A percentile compares a stretch with the other conserved stretches of the same genome.
These are phyloP conservation scores for Blastosporella zonata DNA, from an alignment of 1,284 basidiomycete genomes.

Conservation along the genomic window DNA sequence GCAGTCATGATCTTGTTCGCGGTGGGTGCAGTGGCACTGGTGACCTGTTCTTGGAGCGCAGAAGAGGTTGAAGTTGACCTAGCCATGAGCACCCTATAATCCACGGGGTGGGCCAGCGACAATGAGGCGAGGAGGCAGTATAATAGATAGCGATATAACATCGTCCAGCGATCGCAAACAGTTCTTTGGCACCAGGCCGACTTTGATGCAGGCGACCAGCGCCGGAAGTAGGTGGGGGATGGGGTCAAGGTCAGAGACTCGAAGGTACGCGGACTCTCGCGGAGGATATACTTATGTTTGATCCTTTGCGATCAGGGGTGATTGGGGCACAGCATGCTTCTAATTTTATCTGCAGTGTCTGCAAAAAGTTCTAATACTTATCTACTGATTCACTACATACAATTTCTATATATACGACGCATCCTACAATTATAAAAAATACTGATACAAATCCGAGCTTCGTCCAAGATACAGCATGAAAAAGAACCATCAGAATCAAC, in stretches of 20 bases:
- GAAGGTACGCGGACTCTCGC: too few species aligned
- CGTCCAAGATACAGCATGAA: too few species aligned
- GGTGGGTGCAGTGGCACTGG: background rate
- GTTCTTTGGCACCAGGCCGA: constrained; percentile 26
- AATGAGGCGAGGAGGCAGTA: constrained; percentile 15
- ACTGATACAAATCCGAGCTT: too few species aligned
- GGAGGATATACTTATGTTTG: background rate
- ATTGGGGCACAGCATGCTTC: background rate
- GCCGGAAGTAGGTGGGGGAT: constrained; percentile 17
- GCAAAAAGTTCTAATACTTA: background rate
- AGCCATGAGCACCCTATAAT: constrained; percentile 6
- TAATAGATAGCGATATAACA: constrained; percentile 9
- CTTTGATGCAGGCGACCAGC: constrained; percentile 27
- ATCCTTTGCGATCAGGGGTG: background rate
- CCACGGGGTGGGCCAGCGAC: constrained; percentile 15
- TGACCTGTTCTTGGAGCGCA: background rate
- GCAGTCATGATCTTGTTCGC: background rate
- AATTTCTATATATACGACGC: too few species aligned
- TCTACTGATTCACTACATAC: too few species aligned
- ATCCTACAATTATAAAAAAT: too few species aligned
- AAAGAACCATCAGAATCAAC: too few species aligned
- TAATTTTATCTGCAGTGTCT: background rate
- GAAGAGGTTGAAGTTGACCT: constrained; percentile 1
- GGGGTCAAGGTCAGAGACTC: background rate
- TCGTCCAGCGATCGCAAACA: background rate